Conservation (phyloP, 768 basidiomycete genomes). For the Cantharellus anzutake region DNA sequence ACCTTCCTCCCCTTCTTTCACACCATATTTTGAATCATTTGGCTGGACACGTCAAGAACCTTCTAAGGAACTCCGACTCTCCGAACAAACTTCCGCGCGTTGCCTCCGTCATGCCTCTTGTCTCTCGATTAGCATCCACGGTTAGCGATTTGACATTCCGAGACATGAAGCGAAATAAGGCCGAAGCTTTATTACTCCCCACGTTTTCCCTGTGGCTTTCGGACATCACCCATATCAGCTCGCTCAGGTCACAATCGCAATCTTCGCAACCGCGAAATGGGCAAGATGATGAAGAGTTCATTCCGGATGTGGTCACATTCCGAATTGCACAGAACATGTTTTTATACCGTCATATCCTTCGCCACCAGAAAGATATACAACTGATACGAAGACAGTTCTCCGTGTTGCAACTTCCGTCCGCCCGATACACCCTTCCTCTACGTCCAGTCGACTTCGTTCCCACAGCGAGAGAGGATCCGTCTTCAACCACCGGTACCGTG, state of each 20-base stretch:
- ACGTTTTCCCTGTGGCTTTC: constrained; percentile 55
- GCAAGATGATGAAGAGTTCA: constrained; percentile 12
- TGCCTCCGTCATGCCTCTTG: constrained; percentile 34
- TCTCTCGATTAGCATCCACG: constrained; percentile 38
- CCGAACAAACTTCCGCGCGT: constrained; percentile 24
- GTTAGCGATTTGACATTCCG: constrained; percentile 55
- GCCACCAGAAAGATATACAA: constrained; percentile 48
- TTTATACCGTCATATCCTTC: constrained; percentile 41
- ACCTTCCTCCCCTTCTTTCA: constrained; percentile 42
- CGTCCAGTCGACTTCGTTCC: constrained; percentile 26
- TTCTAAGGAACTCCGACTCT: constrained; percentile 26
- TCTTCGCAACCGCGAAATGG: background rate
- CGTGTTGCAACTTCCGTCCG: constrained; percentile 36
- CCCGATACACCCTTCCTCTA: too few relatives aligned
- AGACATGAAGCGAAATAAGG: constrained; percentile 52
- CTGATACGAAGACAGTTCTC: constrained; percentile 45
- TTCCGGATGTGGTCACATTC: constrained; percentile 25
- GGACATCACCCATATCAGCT: constrained; percentile 18
- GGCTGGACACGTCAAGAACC: constrained; percentile 34
- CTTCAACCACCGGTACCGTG: constrained; percentile 9
- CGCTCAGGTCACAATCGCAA: background rate
- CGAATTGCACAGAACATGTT: constrained; percentile 54
- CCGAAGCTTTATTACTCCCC: constrained; percentile 48
- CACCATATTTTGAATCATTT: constrained; percentile 54
- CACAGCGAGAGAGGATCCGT: background rate